Percentiles rank a stretch among this genome's conserved stretches.
Conservation (phyloP, 371 early-diverging fungal species). For the Mucor irregularis region DNA sequence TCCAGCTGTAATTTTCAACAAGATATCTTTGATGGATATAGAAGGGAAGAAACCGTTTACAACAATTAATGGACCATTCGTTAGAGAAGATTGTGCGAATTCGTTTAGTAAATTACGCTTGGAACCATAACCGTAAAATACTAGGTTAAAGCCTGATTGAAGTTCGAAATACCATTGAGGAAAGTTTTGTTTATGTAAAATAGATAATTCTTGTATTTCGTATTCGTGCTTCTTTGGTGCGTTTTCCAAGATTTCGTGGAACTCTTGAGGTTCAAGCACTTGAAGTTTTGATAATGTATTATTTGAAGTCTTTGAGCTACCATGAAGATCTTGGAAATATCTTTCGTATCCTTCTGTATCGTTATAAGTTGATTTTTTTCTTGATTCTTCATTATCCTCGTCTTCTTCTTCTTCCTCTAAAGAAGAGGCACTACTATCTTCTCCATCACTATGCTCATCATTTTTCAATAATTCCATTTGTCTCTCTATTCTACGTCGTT, state of each 20-base stretch:
- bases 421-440: slow-evolving; percentile 23
- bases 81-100: slow-evolving; percentile 63
- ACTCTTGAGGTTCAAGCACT: slow-evolving; percentile 65
- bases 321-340: slow-evolving; percentile 72
- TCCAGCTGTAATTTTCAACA: slow-evolving; percentile 59
- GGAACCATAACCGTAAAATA: slow-evolving; percentile 91
- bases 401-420: slow-evolving; percentile 33
- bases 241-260: slow-evolving; percentile 46
- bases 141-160: slow-evolving; percentile 71
- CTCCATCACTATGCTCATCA: slow-evolving; percentile 1
- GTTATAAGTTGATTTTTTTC: slow-evolving; percentile 30
- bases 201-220: slow-evolving; percentile 55
- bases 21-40: slow-evolving; percentile 71
- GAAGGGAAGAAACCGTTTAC: slow-evolving; percentile 87
- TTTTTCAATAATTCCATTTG: slow-evolving; percentile 34
- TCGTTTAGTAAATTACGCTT: slow-evolving; percentile 74
- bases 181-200: slow-evolving; percentile 66
- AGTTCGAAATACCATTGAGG: slow-evolving; percentile 87
- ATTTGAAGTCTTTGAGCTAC: slow-evolving; percentile 73
- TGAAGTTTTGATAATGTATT: slow-evolving; percentile 81
- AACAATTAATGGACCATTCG: slow-evolving; percentile 68
- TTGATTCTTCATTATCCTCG: slow-evolving; percentile 28
- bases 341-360: slow-evolving; percentile 63
- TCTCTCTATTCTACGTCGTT: slow-evolving; percentile 28
- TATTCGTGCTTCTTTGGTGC: slow-evolving; percentile 60